Conservation (phyloP, 345 rosid species). For the Geranium rotundifolium region DNA sequence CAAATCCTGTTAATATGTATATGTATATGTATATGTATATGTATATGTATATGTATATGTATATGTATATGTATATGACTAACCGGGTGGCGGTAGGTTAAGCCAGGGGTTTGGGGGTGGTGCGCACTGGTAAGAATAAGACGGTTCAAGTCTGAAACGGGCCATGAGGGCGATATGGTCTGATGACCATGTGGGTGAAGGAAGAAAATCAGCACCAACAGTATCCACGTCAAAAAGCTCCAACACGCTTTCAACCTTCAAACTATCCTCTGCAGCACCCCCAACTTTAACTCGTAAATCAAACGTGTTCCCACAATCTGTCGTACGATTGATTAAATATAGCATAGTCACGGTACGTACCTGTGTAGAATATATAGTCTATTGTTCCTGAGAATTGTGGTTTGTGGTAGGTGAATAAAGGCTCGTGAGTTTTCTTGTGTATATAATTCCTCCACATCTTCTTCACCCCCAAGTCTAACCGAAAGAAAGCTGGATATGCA, state of each 20-base stretch:
- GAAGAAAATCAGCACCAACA: background rate
- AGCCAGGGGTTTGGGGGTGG: no score
- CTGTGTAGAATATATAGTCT: constrained; percentile 96
- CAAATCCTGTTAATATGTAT: no score
- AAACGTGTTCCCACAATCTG: background rate
- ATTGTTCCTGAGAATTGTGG: constrained; percentile 80
- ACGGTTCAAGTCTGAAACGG: background rate
- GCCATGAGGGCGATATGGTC: background rate
- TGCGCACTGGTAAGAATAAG: no score
- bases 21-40: no score
- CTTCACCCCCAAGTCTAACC: constrained; percentile 12
- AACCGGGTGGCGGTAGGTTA: no score
- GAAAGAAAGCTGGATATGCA: constrained; percentile 66
- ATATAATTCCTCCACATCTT: constrained; percentile 67
- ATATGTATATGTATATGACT: no score
- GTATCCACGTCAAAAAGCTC: background rate
- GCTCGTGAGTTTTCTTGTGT: constrained; percentile 80
- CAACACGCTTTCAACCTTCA: background rate
- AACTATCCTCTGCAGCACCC: background rate
- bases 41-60: no score
- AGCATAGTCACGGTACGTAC: constrained; percentile 19
- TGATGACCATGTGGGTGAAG: background rate
- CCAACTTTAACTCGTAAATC: background rate
- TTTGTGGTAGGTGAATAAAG: constrained; percentile 85
- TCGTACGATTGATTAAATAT: no score